Evolutionary conservation across 768 basidiomycete species (phyloP).

Genomic region (Tulasnella sp.): DNA sequence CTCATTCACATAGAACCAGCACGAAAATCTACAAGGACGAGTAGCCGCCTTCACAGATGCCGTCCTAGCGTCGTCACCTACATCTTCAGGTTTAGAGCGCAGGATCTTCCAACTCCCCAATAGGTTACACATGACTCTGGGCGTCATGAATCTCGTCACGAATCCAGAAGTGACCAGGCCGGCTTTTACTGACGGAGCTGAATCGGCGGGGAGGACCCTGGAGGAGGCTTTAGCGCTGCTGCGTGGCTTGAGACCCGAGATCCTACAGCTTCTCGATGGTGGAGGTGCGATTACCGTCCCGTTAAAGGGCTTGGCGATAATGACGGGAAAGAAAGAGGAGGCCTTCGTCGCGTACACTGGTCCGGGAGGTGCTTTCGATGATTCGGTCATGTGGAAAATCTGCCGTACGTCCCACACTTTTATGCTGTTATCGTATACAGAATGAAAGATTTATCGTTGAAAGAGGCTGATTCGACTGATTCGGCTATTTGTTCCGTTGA

Average conservation of each 20-base stretch:
- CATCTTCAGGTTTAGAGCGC: slow-evolving; percentile 7
- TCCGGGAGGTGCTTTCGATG: not conserved
- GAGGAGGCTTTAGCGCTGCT: slow-evolving; percentile 11
- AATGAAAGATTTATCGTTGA: too few species aligned
- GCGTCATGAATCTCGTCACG: slow-evolving; percentile 9
- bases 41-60: slow-evolving; percentile 14
- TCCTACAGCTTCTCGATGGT: not conserved
- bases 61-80: not conserved
- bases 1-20: slow-evolving; percentile 2
- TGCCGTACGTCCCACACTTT: not conserved
- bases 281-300: not conserved
- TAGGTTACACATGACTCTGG: slow-evolving; percentile 2
- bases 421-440: too few species aligned
- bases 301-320: not conserved
- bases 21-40: slow-evolving; percentile 13
- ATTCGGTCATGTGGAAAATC: slow-evolving; percentile 4
- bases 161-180: not conserved
- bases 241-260: not conserved
- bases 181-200: not conserved
- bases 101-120: not conserved
- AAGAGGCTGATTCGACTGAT: too few species aligned
- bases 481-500: too few species aligned
- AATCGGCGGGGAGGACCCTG: not conserved
- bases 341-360: not conserved
- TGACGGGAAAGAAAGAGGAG: slow-evolving; percentile 1